Evolutionary conservation across 768 basidiomycete species (phyloP).

Genomic region (Tricholoma sp.): DNA sequence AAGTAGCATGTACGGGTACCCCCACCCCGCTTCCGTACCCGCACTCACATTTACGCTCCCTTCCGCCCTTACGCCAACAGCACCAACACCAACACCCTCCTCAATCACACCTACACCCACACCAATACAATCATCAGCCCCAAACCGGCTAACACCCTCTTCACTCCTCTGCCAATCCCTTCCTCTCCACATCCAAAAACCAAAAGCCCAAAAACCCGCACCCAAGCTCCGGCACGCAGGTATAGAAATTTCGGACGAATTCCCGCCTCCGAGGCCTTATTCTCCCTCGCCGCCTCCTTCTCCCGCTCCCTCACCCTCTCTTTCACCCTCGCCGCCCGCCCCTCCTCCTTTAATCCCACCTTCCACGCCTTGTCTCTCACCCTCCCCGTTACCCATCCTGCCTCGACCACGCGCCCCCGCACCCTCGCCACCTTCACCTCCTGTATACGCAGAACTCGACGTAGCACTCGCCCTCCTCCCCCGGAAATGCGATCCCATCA

Average conservation of each 20-base stretch:
- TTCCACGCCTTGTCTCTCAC: not conserved
- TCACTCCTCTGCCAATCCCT: constrained; percentile 21
- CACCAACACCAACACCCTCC: not conserved
- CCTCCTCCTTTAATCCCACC: not conserved
- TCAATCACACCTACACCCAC: constrained; percentile 4
- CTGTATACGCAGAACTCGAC: constrained; percentile 16
- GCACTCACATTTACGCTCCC: not conserved
- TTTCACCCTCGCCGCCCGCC: constrained; percentile 1
- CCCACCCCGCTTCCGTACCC: not conserved
- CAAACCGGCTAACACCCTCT: constrained; percentile 6
- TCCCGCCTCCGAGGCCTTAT: not conserved
- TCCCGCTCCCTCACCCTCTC: not conserved
- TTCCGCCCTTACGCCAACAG: not conserved
- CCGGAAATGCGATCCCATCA: constrained; percentile 20
- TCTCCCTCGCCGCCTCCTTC: not conserved
- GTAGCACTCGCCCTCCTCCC: constrained; percentile 16
- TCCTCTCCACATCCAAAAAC: not conserved
- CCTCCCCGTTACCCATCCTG: no score
- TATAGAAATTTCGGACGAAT: constrained; percentile 5
- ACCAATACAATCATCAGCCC: no score
- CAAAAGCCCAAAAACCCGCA: not conserved
- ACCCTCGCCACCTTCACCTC: not conserved
- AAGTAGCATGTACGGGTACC: constrained; percentile 27
- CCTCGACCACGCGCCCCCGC: not conserved
- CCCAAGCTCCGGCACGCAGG: not conserved